These are phyloP conservation scores for Lomentospora prolificans DNA, from an alignment of 2,329 filamentous ascomycete genomes.

Conservation along the genomic window DNA sequence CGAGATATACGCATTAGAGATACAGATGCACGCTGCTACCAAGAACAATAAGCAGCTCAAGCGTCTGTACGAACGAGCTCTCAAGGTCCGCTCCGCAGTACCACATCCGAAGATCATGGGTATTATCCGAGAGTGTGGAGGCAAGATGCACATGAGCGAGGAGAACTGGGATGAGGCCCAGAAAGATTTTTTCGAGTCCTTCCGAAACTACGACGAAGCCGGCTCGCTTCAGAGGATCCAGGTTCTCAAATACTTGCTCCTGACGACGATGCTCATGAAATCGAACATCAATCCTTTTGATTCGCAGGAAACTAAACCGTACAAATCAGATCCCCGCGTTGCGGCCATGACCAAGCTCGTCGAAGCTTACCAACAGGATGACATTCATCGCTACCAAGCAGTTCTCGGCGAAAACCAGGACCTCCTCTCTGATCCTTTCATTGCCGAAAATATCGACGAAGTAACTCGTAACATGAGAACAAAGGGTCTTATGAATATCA, in stretches of 20 bases:
- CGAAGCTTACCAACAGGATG: slow-evolving; percentile 90
- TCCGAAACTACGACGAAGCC: slow-evolving; percentile 97
- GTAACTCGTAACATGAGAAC: slow-evolving; percentile 97
- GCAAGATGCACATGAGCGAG: slow-evolving; percentile 99
- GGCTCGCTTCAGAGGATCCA: slow-evolving; percentile 93
- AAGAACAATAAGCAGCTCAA: slow-evolving; percentile 97
- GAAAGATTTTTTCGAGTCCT: slow-evolving; percentile 96
- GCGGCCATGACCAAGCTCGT: slow-evolving; percentile 96
- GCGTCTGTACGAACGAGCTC: slow-evolving; percentile 78
- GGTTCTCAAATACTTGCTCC: slow-evolving; percentile 90
- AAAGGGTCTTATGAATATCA: slow-evolving; percentile 85
- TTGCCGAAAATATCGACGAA: slow-evolving; percentile 98
- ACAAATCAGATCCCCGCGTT: slow-evolving; percentile 90
- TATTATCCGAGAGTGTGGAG: slow-evolving; percentile 95
- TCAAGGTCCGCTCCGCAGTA: slow-evolving; percentile 91
- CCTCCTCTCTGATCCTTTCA: slow-evolving; percentile 84
- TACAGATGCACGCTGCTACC: slow-evolving; percentile 96
- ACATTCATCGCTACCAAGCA: slow-evolving; percentile 83
- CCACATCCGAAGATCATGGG: slow-evolving; percentile 99
- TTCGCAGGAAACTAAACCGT: slow-evolving; percentile 96
- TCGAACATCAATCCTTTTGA: slow-evolving; percentile 98
- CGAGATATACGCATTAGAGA: slow-evolving; percentile 93
- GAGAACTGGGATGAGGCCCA: slow-evolving; percentile 98
- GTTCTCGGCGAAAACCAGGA: slow-evolving; percentile 83
- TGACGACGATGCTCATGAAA: slow-evolving; percentile 97